Conservation (phyloP, 192 early-diverging fungal genomes). For the Chytriomyces confervae region DNA sequence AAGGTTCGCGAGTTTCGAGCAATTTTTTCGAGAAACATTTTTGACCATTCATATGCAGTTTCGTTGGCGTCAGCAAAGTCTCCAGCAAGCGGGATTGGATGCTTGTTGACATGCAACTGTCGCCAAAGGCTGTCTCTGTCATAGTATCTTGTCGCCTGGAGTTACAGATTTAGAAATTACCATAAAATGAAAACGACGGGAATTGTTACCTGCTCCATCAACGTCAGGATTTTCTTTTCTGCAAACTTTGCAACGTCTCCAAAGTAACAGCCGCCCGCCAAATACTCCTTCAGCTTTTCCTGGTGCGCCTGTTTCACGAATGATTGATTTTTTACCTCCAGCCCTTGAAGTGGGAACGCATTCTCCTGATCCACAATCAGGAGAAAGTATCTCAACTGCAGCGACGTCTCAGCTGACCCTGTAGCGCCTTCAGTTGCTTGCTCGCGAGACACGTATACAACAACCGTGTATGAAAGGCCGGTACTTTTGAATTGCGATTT, state of each 20-base stretch:
- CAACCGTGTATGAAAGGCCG: constrained; percentile 46
- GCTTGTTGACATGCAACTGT: constrained; percentile 38
- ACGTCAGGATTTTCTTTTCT: constrained; percentile 46
- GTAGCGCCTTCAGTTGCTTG: not conserved
- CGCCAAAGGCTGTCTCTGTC: constrained; percentile 59
- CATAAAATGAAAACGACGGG: not conserved
- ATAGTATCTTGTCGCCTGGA: constrained; percentile 51
- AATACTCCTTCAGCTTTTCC: constrained; percentile 53
- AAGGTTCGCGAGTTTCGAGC: constrained; percentile 47
- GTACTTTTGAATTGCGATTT: constrained; percentile 32
- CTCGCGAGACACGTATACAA: constrained; percentile 40
- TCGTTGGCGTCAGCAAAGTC: constrained; percentile 22
- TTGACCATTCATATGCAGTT: constrained; percentile 55
- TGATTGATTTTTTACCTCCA: constrained; percentile 29
- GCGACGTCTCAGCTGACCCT: constrained; percentile 5
- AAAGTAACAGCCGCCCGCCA: constrained; percentile 56
- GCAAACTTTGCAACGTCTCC: constrained; percentile 55
- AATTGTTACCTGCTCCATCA: constrained; percentile 52
- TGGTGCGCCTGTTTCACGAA: constrained; percentile 35
- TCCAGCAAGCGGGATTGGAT: constrained; percentile 11
- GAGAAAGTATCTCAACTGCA: constrained; percentile 45
- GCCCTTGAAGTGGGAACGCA: constrained; percentile 37
- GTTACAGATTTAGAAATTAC: not conserved
- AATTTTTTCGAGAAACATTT: constrained; percentile 62
- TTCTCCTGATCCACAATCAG: constrained; percentile 49